phyloP scores from a whole-genome alignment of 345 rosid genomes.

The Orychophragmus violaceus region DNA sequence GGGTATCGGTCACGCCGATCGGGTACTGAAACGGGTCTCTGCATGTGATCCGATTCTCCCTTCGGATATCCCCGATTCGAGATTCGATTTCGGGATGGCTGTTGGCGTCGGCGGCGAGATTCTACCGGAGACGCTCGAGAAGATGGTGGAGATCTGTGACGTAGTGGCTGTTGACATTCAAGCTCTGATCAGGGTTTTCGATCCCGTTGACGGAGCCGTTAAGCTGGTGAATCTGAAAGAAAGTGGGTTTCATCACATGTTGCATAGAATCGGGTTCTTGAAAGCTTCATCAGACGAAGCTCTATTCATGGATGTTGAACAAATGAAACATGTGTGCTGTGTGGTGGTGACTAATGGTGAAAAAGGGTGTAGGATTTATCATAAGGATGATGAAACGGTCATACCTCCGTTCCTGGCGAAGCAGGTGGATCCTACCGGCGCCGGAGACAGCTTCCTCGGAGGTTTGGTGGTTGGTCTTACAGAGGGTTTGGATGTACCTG shows the following conservation, averaged over 20 bases:
- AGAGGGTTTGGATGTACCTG: slow-evolving; percentile 68
- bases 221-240: slow-evolving; percentile 52
- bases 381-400: slow-evolving; percentile 43
- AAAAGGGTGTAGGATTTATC: slow-evolving; percentile 60
- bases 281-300: slow-evolving; percentile 94
- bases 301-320: slow-evolving; percentile 66
- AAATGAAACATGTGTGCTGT: slow-evolving; percentile 63
- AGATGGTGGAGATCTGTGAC: slow-evolving; percentile 65
- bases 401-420: slow-evolving; percentile 58
- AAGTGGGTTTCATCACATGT: slow-evolving; percentile 56
- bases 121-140: slow-evolving; percentile 72
- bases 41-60: slow-evolving; percentile 67
- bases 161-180: slow-evolving; percentile 77
- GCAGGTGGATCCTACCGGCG: slow-evolving; percentile 96
- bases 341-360: slow-evolving; percentile 90
- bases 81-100: slow-evolving; percentile 78
- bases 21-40: slow-evolving; percentile 61
- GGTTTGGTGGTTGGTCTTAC: slow-evolving; percentile 79
- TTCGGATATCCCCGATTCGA: slow-evolving; percentile 53
- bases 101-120: slow-evolving; percentile 98
- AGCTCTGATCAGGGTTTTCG: slow-evolving; percentile 71
- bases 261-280: slow-evolving; percentile 57
- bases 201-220: slow-evolving; percentile 53
- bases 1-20: slow-evolving; percentile 45
- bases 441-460: slow-evolving; percentile 88